phyloP scores from a whole-genome alignment of 345 rosid genomes.

The Linum tenue region DNA sequence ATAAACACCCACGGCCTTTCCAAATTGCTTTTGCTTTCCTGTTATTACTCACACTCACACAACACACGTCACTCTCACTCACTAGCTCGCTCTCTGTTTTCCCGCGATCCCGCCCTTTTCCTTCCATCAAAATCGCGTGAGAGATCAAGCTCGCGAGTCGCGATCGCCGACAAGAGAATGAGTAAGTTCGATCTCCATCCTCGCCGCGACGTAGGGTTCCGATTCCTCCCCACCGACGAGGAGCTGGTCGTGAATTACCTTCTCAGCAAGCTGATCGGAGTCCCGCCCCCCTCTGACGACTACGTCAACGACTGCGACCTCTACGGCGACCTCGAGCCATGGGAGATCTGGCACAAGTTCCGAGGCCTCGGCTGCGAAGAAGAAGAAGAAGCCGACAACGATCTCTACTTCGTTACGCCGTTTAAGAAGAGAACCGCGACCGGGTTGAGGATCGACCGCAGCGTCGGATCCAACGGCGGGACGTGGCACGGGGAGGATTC shows the following conservation, averaged over 20 bases:
- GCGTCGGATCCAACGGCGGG: background rate
- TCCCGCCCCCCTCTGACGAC: background rate
- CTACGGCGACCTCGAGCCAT: background rate
- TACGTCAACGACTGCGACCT: background rate
- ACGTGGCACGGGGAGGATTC: background rate
- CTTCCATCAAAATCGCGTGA: too few species aligned
- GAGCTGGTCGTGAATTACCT: background rate
- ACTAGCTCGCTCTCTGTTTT: too few species aligned
- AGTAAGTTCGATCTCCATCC: too few species aligned
- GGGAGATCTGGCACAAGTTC: background rate
- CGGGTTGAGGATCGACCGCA: background rate
- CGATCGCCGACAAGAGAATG: too few species aligned
- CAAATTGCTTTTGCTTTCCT: too few species aligned
- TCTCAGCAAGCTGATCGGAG: background rate
- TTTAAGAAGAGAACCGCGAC: background rate
- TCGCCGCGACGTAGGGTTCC: too few species aligned
- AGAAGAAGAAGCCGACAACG: background rate
- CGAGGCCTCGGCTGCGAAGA: too few species aligned
- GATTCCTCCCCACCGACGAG: background rate
- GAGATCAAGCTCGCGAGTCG: too few species aligned
- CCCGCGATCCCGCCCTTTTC: too few species aligned
- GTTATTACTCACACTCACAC: too few species aligned
- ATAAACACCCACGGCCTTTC: too few species aligned
- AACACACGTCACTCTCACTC: too few species aligned
- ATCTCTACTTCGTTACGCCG: background rate